phyloP scores from a whole-genome alignment of 1,284 basidiomycete species.

The Ganoderma multipileum region DNA sequence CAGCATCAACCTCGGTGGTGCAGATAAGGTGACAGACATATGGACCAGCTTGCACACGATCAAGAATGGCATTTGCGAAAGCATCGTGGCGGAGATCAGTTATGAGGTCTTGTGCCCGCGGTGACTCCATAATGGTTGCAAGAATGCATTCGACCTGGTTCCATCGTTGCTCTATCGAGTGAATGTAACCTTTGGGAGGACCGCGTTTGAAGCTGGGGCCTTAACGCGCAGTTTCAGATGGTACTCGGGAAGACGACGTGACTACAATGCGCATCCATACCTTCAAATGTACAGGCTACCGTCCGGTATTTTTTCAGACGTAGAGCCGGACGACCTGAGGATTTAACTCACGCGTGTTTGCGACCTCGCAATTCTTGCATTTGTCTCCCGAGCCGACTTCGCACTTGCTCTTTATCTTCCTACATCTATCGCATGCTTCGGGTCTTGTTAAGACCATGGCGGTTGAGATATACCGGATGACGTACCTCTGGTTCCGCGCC shows the following conservation, averaged over 20 bases:
- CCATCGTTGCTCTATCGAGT: slow-evolving; percentile 88
- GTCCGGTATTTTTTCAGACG: slow-evolving; percentile 14
- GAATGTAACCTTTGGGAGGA: slow-evolving; percentile 91
- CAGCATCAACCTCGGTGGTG: background rate
- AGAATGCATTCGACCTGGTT: slow-evolving; percentile 88
- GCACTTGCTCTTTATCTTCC: slow-evolving; percentile 89
- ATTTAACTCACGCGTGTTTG: slow-evolving; percentile 58
- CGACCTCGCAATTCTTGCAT: slow-evolving; percentile 74
- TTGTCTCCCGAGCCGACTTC: slow-evolving; percentile 62
- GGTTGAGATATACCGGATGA: background rate
- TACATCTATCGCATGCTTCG: slow-evolving; percentile 82
- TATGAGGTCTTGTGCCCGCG: slow-evolving; percentile 72
- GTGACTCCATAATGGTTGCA: slow-evolving; percentile 77
- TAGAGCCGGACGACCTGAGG: slow-evolving; percentile 1
- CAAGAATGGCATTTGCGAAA: slow-evolving; percentile 73
- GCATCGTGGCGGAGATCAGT: slow-evolving; percentile 73
- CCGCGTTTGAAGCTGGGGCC: slow-evolving; percentile 85
- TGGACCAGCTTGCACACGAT: slow-evolving; percentile 76
- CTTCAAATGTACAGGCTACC: slow-evolving; percentile 80
- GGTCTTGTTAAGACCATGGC: background rate
- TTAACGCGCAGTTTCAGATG: slow-evolving; percentile 35
- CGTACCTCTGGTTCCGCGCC: slow-evolving; percentile 74
- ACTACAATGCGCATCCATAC: slow-evolving; percentile 42
- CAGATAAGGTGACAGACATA: slow-evolving; percentile 55
- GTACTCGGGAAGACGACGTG: no score